A percentile compares a stretch with the other conserved stretches of the same genome.
phyloP scores from a whole-genome alignment of 2,329 filamentous ascomycete species.

The Apiospora marii region DNA sequence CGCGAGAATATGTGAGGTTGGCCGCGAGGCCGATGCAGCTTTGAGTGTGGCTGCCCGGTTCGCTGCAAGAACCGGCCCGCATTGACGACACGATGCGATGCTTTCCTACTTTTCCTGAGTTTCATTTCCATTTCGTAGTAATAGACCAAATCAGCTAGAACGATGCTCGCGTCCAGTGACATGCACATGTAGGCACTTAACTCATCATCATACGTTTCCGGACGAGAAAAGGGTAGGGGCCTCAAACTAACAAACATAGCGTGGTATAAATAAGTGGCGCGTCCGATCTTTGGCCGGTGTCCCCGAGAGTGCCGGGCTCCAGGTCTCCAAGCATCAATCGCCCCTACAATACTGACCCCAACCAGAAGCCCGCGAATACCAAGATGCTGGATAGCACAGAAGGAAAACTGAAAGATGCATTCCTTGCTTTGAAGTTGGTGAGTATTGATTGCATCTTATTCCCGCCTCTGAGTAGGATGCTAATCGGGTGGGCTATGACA shows the following conservation, averaged over 20 bases:
- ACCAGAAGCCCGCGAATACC: neutral
- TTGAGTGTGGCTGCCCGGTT: neutral
- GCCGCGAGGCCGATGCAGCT: neutral
- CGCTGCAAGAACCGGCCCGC: neutral
- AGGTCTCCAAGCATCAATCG: neutral
- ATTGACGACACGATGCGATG: neutral
- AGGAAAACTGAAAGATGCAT: neutral
- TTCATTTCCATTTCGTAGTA: neutral
- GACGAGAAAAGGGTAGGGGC: neutral
- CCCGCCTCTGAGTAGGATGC: neutral
- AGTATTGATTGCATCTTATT: neutral
- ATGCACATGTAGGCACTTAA: neutral
- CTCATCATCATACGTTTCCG: neutral
- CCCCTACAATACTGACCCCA: neutral
- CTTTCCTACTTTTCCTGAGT: neutral
- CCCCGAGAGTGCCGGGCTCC: conserved; percentile 7
- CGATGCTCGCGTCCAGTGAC: neutral
- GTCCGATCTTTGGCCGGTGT: conserved; percentile 10
- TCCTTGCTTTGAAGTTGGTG: neutral
- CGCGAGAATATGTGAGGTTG: neutral
- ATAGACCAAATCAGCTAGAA: neutral
- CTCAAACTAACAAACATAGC: neutral
- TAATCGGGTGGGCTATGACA: neutral
- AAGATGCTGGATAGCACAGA: neutral
- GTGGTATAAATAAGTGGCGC: conserved; percentile 12